Conservation (phyloP, 495 filamentous ascomycete genomes). For the Hypoxylon intermedium region DNA sequence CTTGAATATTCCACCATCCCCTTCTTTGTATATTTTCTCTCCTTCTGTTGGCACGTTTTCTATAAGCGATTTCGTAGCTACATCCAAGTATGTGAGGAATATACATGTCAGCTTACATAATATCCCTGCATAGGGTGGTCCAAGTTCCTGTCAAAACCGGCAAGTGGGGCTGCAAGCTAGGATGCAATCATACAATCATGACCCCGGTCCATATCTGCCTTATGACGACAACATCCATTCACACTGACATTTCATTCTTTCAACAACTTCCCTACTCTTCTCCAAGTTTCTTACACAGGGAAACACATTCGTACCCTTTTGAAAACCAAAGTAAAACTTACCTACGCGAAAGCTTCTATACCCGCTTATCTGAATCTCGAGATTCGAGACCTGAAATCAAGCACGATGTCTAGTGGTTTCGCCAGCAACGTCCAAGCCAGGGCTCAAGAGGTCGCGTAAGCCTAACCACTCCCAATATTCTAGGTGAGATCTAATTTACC, state of each 20-base stretch:
- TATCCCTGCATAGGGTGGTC: conserved; percentile 1
- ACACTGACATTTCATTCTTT: conserved; percentile 6
- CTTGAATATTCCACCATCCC: too few relatives aligned
- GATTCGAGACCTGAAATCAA: too few relatives aligned
- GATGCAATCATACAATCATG: too few relatives aligned
- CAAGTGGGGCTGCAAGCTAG: conserved; percentile 3
- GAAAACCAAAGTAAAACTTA: too few relatives aligned
- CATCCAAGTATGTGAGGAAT: too few relatives aligned
- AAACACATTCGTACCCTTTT: too few relatives aligned
- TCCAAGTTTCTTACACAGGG: too few relatives aligned
- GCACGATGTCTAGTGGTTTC: conserved; percentile 36
- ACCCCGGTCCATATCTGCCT: neutral
- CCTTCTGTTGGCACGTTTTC: too few relatives aligned
- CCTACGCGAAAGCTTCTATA: too few relatives aligned
- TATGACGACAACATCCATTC: conserved; percentile 30
- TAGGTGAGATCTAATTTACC: conserved; percentile 18
- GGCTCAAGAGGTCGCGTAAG: conserved; percentile 61
- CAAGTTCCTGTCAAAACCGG: conserved; percentile 12
- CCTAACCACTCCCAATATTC: neutral
- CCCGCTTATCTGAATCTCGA: too few relatives aligned
- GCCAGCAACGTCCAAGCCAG: conserved; percentile 46
- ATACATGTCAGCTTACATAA: neutral
- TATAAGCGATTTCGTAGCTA: neutral
- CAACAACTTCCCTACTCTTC: neutral
- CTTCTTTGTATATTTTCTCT: too few relatives aligned